Conservation (phyloP, 345 rosid species). For the Firmiana major region DNA sequence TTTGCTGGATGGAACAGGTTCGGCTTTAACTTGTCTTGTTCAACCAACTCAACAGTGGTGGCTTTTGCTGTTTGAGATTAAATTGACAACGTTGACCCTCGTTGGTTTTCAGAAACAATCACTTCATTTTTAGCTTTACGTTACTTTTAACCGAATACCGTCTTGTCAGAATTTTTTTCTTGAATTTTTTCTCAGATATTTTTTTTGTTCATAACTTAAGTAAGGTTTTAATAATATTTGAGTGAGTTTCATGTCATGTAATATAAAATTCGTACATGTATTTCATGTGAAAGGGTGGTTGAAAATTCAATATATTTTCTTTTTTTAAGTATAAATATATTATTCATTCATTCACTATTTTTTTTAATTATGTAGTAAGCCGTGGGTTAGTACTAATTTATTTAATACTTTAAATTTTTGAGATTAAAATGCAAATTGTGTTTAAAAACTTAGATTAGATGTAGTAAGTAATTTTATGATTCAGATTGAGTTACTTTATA, state of each 20-base stretch:
- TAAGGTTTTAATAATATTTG: background rate
- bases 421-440: too few relatives aligned
- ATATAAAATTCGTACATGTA: background rate
- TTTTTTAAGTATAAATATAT: too few relatives aligned
- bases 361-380: too few relatives aligned
- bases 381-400: too few relatives aligned
- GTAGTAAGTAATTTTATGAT: too few relatives aligned
- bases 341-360: too few relatives aligned
- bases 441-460: too few relatives aligned
- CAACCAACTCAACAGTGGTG: background rate
- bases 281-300: background rate
- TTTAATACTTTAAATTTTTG: too few relatives aligned
- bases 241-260: background rate
- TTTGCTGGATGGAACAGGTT: background rate
- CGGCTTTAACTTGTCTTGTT: background rate
- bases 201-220: background rate
- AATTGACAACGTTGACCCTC: conserved; percentile 1
- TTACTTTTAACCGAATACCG: background rate
- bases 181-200: background rate
- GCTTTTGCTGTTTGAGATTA: background rate
- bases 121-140: background rate
- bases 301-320: background rate
- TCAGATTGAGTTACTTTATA: too few relatives aligned
- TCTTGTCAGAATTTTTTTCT: background rate
- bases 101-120: background rate